Evolutionary conservation across 1,139 yeast species (phyloP).

Genomic region (Zygosaccharomyces pseudobailii): DNA sequence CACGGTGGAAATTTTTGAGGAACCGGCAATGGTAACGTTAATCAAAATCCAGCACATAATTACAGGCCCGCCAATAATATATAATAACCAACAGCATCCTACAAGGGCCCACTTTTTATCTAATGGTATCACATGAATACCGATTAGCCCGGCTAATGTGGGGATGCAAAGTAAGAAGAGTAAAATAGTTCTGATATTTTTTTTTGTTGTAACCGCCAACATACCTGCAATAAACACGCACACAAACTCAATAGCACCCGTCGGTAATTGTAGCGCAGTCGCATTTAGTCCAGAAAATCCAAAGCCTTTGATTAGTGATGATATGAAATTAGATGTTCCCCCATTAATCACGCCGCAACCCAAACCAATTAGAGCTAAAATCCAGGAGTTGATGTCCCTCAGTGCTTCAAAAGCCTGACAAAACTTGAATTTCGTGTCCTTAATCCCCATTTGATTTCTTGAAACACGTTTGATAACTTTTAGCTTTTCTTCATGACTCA

Average conservation of each 20-base stretch:
- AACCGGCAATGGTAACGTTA: slow-evolving; percentile 55
- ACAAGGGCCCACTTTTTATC: slow-evolving; percentile 32
- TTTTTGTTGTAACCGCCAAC: slow-evolving; percentile 39
- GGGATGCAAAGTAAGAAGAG: slow-evolving; percentile 41
- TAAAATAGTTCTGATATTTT: slow-evolving; percentile 27
- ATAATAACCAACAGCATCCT: slow-evolving; percentile 22
- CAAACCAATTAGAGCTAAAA: slow-evolving; percentile 41
- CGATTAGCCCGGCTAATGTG: slow-evolving; percentile 34
- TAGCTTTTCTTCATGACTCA: slow-evolving; percentile 41
- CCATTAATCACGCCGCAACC: slow-evolving; percentile 49
- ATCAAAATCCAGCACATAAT: slow-evolving; percentile 47
- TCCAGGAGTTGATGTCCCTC: slow-evolving; percentile 44
- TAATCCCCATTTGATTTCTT: slow-evolving; percentile 51
- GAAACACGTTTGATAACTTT: slow-evolving; percentile 38
- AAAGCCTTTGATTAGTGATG: slow-evolving; percentile 38
- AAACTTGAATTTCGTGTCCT: slow-evolving; percentile 44
- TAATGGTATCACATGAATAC: slow-evolving; percentile 28
- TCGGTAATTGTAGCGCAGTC: slow-evolving; percentile 39
- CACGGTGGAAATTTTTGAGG: slow-evolving; percentile 41
- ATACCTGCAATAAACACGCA: slow-evolving; percentile 36
- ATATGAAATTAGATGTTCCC: slow-evolving; percentile 45
- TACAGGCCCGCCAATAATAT: slow-evolving; percentile 38
- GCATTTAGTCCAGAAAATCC: slow-evolving; percentile 37
- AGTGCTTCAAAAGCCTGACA: slow-evolving; percentile 44
- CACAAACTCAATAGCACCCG: slow-evolving; percentile 38